Conservation (phyloP, 1,139 yeast genomes). For the Debaryomyces fabryi region DNA sequence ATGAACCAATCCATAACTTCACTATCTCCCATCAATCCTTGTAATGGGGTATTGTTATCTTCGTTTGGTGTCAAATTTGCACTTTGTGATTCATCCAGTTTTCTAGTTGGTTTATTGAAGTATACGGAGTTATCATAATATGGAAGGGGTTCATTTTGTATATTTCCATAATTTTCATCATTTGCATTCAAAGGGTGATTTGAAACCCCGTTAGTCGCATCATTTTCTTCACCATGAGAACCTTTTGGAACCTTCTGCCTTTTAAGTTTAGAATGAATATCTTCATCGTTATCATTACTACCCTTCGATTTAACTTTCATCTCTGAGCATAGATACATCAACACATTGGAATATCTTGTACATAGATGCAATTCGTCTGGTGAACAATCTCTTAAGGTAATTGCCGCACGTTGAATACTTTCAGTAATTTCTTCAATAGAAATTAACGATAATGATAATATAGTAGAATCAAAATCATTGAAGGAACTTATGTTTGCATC, state of each 20-base stretch:
- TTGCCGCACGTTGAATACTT: slow-evolving; percentile 72
- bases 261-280: slow-evolving; percentile 5
- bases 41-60: slow-evolving; percentile 20
- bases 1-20: slow-evolving; percentile 75
- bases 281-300: slow-evolving; percentile 9
- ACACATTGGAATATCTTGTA: slow-evolving; percentile 76
- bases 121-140: slow-evolving; percentile 7
- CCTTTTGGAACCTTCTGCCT: slow-evolving; percentile 7
- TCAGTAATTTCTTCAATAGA: slow-evolving; percentile 71
- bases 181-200: neutral
- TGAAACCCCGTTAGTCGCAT: neutral
- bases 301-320: slow-evolving; percentile 51
- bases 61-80: slow-evolving; percentile 14
- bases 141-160: neutral
- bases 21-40: slow-evolving; percentile 44
- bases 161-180: neutral
- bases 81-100: slow-evolving; percentile 8
- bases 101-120: slow-evolving; percentile 7
- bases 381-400: slow-evolving; percentile 75
- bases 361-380: slow-evolving; percentile 90
- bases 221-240: slow-evolving; percentile 15
- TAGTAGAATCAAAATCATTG: slow-evolving; percentile 50
- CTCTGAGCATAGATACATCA: slow-evolving; percentile 77
- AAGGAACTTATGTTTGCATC: slow-evolving; percentile 25
- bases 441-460: slow-evolving; percentile 63